Evolutionary conservation across 352 stramenopile species (phyloP).

Genomic region (Thalassiosira hispida): DNA sequence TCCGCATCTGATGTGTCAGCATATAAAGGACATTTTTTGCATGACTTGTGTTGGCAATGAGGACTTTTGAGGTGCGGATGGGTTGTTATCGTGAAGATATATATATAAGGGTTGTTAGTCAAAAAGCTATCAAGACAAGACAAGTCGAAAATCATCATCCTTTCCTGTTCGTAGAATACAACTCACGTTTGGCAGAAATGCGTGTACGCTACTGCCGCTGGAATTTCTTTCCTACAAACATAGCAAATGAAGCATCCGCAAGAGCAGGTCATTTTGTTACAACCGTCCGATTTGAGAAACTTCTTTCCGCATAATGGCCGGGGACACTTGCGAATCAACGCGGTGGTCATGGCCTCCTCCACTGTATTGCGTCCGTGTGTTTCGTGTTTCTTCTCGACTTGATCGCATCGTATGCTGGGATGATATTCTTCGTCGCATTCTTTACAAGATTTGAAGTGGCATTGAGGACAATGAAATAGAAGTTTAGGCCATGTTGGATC

Average conservation of each 20-base stretch:
- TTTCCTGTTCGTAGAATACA: background rate
- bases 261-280: slow-evolving; percentile 78
- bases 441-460: slow-evolving; percentile 73
- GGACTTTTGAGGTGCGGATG: slow-evolving; percentile 11
- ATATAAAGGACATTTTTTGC: slow-evolving; percentile 72
- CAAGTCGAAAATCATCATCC: background rate
- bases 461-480: slow-evolving; percentile 77
- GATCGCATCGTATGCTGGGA: slow-evolving; percentile 50
- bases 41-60: slow-evolving; percentile 72
- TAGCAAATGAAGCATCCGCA: slow-evolving; percentile 79
- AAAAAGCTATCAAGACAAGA: background rate
- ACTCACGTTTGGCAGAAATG: slow-evolving; percentile 72
- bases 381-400: slow-evolving; percentile 65
- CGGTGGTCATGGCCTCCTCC: slow-evolving; percentile 75
- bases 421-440: slow-evolving; percentile 67
- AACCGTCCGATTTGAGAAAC: slow-evolving; percentile 47
- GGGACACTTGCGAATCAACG: slow-evolving; percentile 27
- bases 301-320: slow-evolving; percentile 31
- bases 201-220: slow-evolving; percentile 55
- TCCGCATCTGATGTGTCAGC: slow-evolving; percentile 66
- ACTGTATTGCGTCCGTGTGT: slow-evolving; percentile 64
- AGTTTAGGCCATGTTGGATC: background rate
- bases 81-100: background rate
- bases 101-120: background rate
- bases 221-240: slow-evolving; percentile 69